phyloP scores from a whole-genome alignment of 768 basidiomycete species.

The Phaeotremella fagi region DNA sequence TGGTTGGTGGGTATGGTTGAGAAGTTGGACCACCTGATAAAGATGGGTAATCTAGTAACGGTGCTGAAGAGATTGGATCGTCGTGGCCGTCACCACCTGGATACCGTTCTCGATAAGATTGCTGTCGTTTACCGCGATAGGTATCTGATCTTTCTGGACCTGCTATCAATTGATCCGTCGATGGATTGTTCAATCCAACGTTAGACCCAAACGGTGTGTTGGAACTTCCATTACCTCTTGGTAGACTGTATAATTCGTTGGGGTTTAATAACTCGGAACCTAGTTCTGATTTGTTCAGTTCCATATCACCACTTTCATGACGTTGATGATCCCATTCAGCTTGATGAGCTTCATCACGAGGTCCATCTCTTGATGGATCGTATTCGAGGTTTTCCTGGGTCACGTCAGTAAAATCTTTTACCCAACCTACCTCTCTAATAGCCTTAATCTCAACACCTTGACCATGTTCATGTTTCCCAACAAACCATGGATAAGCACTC shows the following conservation, averaged over 20 bases:
- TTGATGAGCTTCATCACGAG: slow-evolving; percentile 49
- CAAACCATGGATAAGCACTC: slow-evolving; percentile 46
- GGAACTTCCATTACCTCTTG: slow-evolving; percentile 19
- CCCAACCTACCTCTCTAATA: slow-evolving; percentile 37
- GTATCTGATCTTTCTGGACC: background rate
- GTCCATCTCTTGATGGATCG: slow-evolving; percentile 44
- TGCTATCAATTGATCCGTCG: slow-evolving; percentile 35
- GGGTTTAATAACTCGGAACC: slow-evolving; percentile 3
- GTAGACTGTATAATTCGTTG: slow-evolving; percentile 4
- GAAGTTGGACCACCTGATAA: background rate
- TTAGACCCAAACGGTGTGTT: slow-evolving; percentile 15
- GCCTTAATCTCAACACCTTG: slow-evolving; percentile 45
- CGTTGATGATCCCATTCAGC: slow-evolving; percentile 82
- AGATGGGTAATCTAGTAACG: slow-evolving; percentile 24
- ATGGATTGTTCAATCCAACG: slow-evolving; percentile 29
- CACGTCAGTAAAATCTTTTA: slow-evolving; percentile 5
- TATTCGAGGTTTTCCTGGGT: slow-evolving; percentile 48
- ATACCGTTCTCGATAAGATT: background rate
- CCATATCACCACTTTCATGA: slow-evolving; percentile 51
- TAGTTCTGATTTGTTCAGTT: slow-evolving; percentile 21
- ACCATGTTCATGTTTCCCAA: slow-evolving; percentile 26
- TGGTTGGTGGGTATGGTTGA: slow-evolving; percentile 37
- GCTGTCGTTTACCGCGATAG: slow-evolving; percentile 11
- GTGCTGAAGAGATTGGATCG: slow-evolving; percentile 19
- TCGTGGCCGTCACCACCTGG: background rate